A percentile compares a stretch with the other conserved stretches of the same genome.
phyloP scores from a whole-genome alignment of 2,329 filamentous ascomycete species.

The Arthrinium phaeospermum region DNA sequence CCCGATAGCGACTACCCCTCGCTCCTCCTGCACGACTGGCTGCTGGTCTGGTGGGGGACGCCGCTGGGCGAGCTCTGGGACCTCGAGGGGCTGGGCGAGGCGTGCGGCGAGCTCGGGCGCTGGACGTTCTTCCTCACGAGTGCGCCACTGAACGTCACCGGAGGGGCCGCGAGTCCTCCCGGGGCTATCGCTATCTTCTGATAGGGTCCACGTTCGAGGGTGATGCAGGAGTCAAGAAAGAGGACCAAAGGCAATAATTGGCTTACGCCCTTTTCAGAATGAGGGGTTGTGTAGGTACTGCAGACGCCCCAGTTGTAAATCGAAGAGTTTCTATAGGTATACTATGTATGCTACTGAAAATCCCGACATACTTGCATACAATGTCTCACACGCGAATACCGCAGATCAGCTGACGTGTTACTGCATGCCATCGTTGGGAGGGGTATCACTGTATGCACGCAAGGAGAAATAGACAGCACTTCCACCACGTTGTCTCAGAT shows the following conservation, averaged over 20 bases:
- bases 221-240: not conserved
- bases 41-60: constrained; percentile 30
- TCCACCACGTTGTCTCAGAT: not conserved
- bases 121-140: constrained; percentile 31
- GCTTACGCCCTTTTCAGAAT: not conserved
- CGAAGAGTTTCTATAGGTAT: not conserved
- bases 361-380: not conserved
- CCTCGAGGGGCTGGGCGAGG: constrained; percentile 24
- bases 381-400: not conserved
- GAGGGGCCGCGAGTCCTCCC: constrained; percentile 28
- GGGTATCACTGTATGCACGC: not conserved
- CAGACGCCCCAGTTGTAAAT: not conserved
- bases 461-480: not conserved
- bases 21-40: constrained; percentile 30
- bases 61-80: constrained; percentile 32
- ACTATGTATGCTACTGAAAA: not conserved
- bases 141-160: constrained; percentile 28
- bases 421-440: not conserved
- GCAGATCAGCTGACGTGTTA: not conserved
- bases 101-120: constrained; percentile 15
- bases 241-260: not conserved
- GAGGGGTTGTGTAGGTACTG: not conserved
- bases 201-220: not conserved
- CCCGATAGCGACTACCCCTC: constrained; percentile 24
- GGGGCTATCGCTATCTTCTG: constrained; percentile 30